phyloP scores from a whole-genome alignment of 75 land plant species.

The Picea glauca region DNA sequence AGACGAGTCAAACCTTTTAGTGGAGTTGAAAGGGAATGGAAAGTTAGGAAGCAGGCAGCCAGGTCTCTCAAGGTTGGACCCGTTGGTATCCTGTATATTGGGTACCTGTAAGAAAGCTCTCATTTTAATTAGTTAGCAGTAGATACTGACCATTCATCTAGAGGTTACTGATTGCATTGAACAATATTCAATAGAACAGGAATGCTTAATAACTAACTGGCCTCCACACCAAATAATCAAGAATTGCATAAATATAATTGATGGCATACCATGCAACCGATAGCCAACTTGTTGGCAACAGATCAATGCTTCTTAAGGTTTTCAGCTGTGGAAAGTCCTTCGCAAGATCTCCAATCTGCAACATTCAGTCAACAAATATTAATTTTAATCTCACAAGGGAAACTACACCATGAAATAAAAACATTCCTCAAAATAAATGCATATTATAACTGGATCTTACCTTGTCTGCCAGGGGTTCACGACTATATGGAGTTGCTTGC shows the following conservation, averaged over 20 bases:
- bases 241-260: background rate
- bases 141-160: background rate
- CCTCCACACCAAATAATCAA: background rate
- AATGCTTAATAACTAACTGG: background rate
- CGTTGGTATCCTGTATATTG: constrained; percentile 88
- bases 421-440: background rate
- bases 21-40: constrained; percentile 66
- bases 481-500: constrained; percentile 46
- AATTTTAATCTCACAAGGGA: background rate
- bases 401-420: background rate
- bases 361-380: background rate
- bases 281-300: constrained; percentile 75
- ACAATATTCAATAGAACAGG: background rate
- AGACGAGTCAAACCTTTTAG: constrained; percentile 28
- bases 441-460: constrained; percentile 17
- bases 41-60: constrained; percentile 83
- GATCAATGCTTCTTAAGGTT: constrained; percentile 67
- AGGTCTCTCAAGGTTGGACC: constrained; percentile 77
- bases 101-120: constrained; percentile 51
- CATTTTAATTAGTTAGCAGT: background rate
- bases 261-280: constrained; percentile 79
- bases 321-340: constrained; percentile 46
- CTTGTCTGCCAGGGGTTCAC: constrained; percentile 80
- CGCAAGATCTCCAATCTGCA: constrained; percentile 61
- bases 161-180: background rate